Base-by-base conservation (phyloP, 2,329 filamentous ascomycete genomes). In the Aspergillus candidus region DNA sequence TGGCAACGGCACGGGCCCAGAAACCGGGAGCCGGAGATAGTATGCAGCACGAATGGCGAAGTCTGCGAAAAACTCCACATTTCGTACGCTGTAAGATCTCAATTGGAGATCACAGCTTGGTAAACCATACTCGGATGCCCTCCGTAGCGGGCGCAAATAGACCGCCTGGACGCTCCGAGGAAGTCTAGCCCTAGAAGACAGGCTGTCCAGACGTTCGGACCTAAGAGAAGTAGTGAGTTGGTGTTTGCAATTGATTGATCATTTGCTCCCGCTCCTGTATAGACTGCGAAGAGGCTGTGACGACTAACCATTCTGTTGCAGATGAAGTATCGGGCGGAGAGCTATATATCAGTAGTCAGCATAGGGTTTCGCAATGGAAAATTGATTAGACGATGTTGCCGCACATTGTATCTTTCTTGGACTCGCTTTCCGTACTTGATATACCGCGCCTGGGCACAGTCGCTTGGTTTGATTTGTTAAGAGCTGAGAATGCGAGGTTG, bases 31-130 rank as follows among this genome's bases (percentile, higher is more conserved):
- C 13, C 85, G 81, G 34, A 96, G 80, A 70, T 91, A 98, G 72
- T 97, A 98, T 44, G 93, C 93, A 4, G 90, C 90, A 53, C 93
- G 86, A 43, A 97, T 74, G 39, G 90, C 89, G 65, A 98, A 97
- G 71, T 98, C 93, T 67, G 84, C 78, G 64, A 94, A 96, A 72
- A 96, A 90, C 59, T 95, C 88, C 47, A 98, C 80, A 56, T 94
- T 93, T 47, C 89, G 88, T 31, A 90, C 75, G 59, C 79, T 89
- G 75, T 88, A 98, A 30, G 91, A 95, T 55, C 93, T 88, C 38
- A 98, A 73, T 65, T 98, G 93, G 30, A 98, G 82, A 65, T 96
- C 84, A 72, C 88, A 94, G 10, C 86, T 82, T 11, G 89, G 89
- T 31, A 95, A 79, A 40, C 88, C 88, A 62, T 87, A 83, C 59